Evolutionary conservation across 2,329 filamentous ascomycete species (phyloP).

Genomic region (Trichoderma oligosporum): DNA sequence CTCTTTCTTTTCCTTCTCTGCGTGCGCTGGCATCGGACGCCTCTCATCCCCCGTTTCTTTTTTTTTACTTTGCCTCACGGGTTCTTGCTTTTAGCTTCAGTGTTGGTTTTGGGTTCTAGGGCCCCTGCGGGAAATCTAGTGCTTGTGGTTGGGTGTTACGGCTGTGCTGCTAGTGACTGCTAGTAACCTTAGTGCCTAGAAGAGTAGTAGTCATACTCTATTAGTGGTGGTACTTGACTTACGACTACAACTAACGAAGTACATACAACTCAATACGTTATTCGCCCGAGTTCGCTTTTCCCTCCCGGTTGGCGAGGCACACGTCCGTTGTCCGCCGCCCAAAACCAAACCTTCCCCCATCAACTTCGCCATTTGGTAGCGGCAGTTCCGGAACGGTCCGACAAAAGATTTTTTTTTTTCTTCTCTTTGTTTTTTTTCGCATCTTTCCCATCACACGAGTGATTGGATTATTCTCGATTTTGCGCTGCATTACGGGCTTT

Average conservation of each 20-base stretch:
- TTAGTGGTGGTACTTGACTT: not conserved
- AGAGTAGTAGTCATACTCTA: no score
- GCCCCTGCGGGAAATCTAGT: slow-evolving; percentile 8
- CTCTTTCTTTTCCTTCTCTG: not conserved
- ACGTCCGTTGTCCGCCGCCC: not conserved
- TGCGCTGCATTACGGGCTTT: not conserved
- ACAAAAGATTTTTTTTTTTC: not conserved
- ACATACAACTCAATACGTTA: not conserved
- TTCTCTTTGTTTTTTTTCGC: not conserved
- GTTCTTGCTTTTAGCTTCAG: not conserved
- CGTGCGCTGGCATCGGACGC: slow-evolving; percentile 5
- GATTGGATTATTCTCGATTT: not conserved
- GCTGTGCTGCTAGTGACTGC: slow-evolving; percentile 3
- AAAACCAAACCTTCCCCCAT: slow-evolving; percentile 4
- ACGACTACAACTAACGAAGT: not conserved
- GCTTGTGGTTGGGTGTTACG: not conserved
- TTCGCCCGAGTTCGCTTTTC: slow-evolving; percentile 5
- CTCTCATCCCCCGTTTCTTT: not conserved
- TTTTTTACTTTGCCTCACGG: not conserved
- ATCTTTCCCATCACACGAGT: not conserved
- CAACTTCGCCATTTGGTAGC: slow-evolving; percentile 13
- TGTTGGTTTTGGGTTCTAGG: not conserved
- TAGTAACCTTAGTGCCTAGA: slow-evolving; percentile 1
- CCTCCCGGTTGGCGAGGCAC: slow-evolving; percentile 7
- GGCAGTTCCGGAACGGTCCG: slow-evolving; percentile 15